Evolutionary conservation across 345 rosid species (phyloP), one percentile per base, ranked within the genome.

Genomic region (Aquilaria sinensis): DNA sequence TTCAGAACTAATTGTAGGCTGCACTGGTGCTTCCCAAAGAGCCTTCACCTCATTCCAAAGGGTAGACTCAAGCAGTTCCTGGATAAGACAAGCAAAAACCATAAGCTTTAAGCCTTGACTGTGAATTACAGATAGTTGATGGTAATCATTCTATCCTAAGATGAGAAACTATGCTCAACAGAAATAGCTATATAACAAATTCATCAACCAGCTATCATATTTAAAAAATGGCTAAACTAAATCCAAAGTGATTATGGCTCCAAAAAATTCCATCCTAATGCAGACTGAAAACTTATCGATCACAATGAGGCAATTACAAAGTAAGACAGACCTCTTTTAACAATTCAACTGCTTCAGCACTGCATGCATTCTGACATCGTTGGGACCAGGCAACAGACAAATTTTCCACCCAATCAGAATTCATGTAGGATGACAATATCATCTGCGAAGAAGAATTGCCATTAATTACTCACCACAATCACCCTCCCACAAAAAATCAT

Each of bases 301-400:
- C 37, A 59, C 5, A 6, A 47, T 51, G 15, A 5, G 65, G 52
- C 46, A 58, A 55, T 53, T 53, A 64, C 14, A 59, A 34, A 13
- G 43, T 32, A 46, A 47, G n/a, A 56, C 31, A n/a, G 75, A 94
- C 99, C 93, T 95, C 98, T 65, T 81, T 89, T 62, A 95, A 77
- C 77, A 89, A 60, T 74, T 95, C 98, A 66, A 91, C 57, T 9
- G 83, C 77, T 83, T 91, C 99, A 1, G 99, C 99, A 53, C 84
- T 87, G 45, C 67, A 65, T 66, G 88, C 92, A 67, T 65, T 75
- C 52, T 81, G 84, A 76, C 96, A 91, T 67, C 58, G 81, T 33
- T 80, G 88, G 54, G 64, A 68, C 99, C 99, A 95, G 48, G 78
- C 74, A 60, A 71, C 62, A 61, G 85, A 81, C 62, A 84, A 83